Percentiles rank a stretch among this genome's conserved stretches.
These are phyloP conservation scores for Pelargonium cotyledonis DNA, from an alignment of 441 rosid genomes.

Conservation along the genomic window DNA sequence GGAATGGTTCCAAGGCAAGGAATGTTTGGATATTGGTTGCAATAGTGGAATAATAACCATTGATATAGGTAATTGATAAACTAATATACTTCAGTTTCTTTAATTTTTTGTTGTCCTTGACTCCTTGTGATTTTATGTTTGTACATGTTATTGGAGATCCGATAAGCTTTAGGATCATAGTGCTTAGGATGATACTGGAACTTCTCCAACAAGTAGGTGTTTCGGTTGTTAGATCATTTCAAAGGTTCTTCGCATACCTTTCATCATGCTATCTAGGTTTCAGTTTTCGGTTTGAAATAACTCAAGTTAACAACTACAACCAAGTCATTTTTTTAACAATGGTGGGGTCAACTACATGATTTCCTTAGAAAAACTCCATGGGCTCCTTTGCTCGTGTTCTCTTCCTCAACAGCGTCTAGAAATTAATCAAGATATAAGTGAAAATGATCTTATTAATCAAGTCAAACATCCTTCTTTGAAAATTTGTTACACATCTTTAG, in stretches of 20 bases:
- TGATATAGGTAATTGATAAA: conserved; percentile 44
- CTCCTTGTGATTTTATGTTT: neutral
- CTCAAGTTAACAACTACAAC: too few relatives aligned
- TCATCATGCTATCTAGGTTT: neutral
- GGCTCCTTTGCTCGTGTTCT: too few relatives aligned
- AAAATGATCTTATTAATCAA: too few relatives aligned
- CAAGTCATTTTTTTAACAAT: too few relatives aligned
- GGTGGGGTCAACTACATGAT: too few relatives aligned
- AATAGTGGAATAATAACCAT: conserved; percentile 73
- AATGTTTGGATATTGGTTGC: conserved; percentile 89
- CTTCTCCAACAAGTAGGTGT: neutral
- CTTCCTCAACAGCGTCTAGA: too few relatives aligned
- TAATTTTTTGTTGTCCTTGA: too few relatives aligned
- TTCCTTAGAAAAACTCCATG: too few relatives aligned
- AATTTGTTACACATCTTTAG: neutral
- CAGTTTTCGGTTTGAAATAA: neutral
- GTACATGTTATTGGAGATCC: neutral
- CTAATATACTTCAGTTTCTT: neutral
- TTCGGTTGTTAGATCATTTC: neutral
- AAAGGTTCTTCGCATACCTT: neutral
- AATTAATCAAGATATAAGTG: too few relatives aligned
- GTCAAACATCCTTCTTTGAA: neutral
- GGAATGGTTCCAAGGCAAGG: conserved; percentile 76
- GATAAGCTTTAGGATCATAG: neutral
- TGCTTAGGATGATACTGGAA: neutral